Percentiles rank a stretch among this genome's conserved stretches.
Evolutionary conservation across 2,329 filamentous ascomycete genomes (phyloP).

Genomic region (Aspergillus fumigatus): DNA sequence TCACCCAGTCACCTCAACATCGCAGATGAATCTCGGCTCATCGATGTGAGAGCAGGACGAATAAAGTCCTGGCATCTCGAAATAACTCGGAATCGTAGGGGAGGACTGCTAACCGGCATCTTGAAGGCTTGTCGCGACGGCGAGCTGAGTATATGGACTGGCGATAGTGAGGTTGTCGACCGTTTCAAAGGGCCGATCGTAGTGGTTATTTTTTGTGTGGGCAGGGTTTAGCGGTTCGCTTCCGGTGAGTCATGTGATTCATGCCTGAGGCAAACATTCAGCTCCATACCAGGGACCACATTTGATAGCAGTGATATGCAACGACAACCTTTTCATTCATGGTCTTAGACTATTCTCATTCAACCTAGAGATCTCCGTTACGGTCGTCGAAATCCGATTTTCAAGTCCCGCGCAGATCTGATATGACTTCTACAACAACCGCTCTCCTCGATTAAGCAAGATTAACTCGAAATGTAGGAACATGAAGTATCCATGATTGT

Average conservation of each 20-base stretch:
- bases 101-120: conserved; percentile 49
- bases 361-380: not conserved
- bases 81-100: not conserved
- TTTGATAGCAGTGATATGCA: not conserved
- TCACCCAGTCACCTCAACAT: not conserved
- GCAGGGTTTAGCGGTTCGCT: conserved; percentile 39
- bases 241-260: conserved; percentile 33
- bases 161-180: conserved; percentile 32
- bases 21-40: not conserved
- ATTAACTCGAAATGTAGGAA: not conserved
- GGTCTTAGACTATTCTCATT: not conserved
- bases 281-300: not conserved
- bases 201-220: conserved; percentile 38
- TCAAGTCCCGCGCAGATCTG: not conserved
- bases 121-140: conserved; percentile 45
- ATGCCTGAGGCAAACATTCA: conserved; percentile 14
- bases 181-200: conserved; percentile 22
- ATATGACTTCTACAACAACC: not conserved
- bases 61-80: not conserved
- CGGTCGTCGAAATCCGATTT: not conserved
- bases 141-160: conserved; percentile 36
- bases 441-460: not conserved
- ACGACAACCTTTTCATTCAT: not conserved
- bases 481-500: not conserved
- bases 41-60: not conserved